Evolutionary conservation across 2,329 filamentous ascomycete genomes (phyloP), one percentile per base, ranked within the genome.

Genomic region (Atkinsonella hypoxylon): DNA sequence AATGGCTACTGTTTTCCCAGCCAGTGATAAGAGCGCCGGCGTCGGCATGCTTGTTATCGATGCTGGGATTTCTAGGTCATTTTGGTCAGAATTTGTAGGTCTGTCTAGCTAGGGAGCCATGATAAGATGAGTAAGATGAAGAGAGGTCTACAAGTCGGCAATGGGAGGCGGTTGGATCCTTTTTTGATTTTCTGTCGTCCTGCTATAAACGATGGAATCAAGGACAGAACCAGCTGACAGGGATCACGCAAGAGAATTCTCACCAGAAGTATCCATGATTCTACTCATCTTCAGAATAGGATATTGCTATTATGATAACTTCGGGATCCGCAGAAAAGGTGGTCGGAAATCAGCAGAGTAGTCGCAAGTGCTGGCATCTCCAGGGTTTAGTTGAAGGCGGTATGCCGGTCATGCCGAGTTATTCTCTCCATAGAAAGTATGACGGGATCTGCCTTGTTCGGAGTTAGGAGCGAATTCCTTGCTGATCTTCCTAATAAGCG

Each of bases 1-100:
- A 41, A 78, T 74, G 36, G 66, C 68, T 22, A 71, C 63, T 0
- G 71, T 75, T 54, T 66, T 68, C 41, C 65, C 65, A 41, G 64
- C 60, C 10, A 77, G 69, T 4, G 73, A 74, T 57, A 76, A 74
- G 34, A 73, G 66, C 8, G 61, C 61, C 36, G 53, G 54, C 7
- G 58, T 60, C 4, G 62, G 47, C 46, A 47, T 49, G 22, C 10
- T 31, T 43, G 36, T 42, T 9, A 26, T 30, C 26, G 36, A 17
- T 4, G n/a, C 13, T 15, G 22, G 36, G 10, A 17, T n/a, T 9
- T 45, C 30, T 42, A 15, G 18, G 4, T 45, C 18, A 11, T 6
- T 13, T n/a, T 31, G 18, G 30, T 41, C 22, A 45, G 13, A 15
- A 39, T 1, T 8, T 13, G 15, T 12, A 20, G 11, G 30, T 20